These are phyloP conservation scores for Eragrostis tef DNA, from an alignment of 202 grass and related monocot genomes.

Conservation along the genomic window DNA sequence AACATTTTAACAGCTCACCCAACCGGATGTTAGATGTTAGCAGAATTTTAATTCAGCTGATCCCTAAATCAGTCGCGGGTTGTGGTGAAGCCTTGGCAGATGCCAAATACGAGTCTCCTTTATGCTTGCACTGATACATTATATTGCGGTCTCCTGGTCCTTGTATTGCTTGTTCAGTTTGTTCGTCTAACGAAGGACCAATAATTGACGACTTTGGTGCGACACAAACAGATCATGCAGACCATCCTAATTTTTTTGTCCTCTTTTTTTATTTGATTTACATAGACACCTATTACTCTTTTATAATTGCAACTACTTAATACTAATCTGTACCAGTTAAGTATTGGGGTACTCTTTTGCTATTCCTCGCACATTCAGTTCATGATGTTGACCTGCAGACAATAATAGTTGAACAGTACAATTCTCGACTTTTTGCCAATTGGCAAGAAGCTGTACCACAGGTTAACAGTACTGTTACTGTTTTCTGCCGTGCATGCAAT, in stretches of 20 bases:
- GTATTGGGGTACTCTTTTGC: neutral
- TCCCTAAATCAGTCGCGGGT: neutral
- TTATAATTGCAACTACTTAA: constrained; percentile 3
- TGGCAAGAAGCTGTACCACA: constrained; percentile 35
- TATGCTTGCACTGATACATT: neutral
- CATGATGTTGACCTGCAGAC: constrained; percentile 33
- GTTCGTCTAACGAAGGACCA: neutral
- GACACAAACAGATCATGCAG: constrained; percentile 21
- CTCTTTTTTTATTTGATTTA: constrained; percentile 31
- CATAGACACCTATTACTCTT: neutral
- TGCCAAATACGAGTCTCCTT: neutral
- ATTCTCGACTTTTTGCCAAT: constrained; percentile 51
- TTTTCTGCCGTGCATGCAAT: constrained; percentile 48
- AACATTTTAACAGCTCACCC: constrained; percentile 9
- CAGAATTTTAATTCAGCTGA: neutral
- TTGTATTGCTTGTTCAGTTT: neutral
- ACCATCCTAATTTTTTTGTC: neutral
- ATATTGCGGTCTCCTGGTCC: neutral
- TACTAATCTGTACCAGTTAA: neutral
- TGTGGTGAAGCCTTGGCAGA: constrained; percentile 19
- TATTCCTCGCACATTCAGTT: neutral
- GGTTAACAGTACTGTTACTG: constrained; percentile 46
- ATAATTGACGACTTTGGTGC: neutral
- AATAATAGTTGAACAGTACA: constrained; percentile 21
- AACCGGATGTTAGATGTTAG: neutral